Conservation (phyloP, 2,329 filamentous ascomycete genomes). For the Ceratocystis colombiana region DNA sequence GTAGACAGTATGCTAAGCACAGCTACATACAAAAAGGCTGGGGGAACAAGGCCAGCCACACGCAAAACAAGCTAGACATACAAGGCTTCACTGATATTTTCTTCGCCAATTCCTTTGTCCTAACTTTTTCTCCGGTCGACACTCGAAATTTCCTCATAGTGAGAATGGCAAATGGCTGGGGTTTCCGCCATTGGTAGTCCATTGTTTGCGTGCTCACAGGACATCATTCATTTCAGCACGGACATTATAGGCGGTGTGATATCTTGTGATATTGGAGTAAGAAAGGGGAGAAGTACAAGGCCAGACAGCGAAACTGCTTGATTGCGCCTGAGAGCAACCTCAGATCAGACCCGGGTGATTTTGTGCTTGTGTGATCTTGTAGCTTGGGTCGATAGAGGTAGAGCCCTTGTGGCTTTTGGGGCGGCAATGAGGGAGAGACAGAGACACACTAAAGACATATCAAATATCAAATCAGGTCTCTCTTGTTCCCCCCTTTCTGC, state of each 20-base stretch:
- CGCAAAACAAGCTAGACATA: background rate
- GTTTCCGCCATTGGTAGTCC: background rate
- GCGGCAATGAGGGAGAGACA: background rate
- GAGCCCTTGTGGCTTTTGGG: background rate
- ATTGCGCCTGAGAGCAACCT: no score
- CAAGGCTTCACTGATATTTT: background rate
- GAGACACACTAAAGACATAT: background rate
- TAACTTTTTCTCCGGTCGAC: background rate
- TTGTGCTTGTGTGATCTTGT: background rate
- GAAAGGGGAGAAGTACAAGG: no score
- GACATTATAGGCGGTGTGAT: background rate
- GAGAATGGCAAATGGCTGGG: slow-evolving; percentile 8
- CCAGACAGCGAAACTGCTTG: no score
- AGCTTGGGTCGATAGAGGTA: background rate
- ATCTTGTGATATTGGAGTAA: no score
- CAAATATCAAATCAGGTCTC: no score
- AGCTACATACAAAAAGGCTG: no score
- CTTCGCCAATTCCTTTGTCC: background rate
- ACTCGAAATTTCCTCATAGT: background rate
- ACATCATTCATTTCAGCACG: background rate
- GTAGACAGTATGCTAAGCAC: no score
- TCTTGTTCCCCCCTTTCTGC: background rate
- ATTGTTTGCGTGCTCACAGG: background rate
- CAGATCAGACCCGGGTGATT: no score
- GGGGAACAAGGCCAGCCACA: background rate